Percentiles rank a stretch among this genome's conserved stretches.
Conservation (phyloP, 2,329 filamentous ascomycete species). For the Cladosporium sp. region DNA sequence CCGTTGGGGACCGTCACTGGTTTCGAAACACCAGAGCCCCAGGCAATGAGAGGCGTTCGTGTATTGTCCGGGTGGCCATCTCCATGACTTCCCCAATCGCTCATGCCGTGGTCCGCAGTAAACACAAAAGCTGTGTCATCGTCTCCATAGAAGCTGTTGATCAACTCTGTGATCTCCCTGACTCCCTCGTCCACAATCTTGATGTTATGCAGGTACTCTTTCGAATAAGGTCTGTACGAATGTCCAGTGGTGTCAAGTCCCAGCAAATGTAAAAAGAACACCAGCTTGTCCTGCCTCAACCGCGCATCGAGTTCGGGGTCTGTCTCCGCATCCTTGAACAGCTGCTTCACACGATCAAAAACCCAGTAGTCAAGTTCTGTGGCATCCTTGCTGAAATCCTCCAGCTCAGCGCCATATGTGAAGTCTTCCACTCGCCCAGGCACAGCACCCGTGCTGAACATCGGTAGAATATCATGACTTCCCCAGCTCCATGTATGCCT, state of each 20-base stretch:
- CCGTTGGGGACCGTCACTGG: slow-evolving; percentile 56
- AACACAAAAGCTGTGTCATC: slow-evolving; percentile 91
- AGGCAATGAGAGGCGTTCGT: slow-evolving; percentile 82
- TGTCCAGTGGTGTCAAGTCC: slow-evolving; percentile 91
- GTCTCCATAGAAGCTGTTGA: slow-evolving; percentile 77
- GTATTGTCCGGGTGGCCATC: slow-evolving; percentile 98
- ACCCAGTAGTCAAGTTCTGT: slow-evolving; percentile 86
- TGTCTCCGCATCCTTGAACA: slow-evolving; percentile 74
- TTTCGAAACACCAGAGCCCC: slow-evolving; percentile 84
- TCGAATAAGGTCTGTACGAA: slow-evolving; percentile 80
- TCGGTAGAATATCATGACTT: slow-evolving; percentile 91
- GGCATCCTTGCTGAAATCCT: slow-evolving; percentile 84
- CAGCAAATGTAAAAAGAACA: slow-evolving; percentile 92
- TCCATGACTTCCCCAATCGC: slow-evolving; percentile 97
- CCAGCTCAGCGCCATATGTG: slow-evolving; percentile 75
- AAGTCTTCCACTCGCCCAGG: slow-evolving; percentile 83
- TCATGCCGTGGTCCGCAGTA: slow-evolving; percentile 98
- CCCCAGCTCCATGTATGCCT: slow-evolving; percentile 99
- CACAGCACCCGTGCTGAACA: slow-evolving; percentile 92
- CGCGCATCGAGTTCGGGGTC: slow-evolving; percentile 70
- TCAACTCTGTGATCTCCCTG: slow-evolving; percentile 71
- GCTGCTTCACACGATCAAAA: slow-evolving; percentile 83
- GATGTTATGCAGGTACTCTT: slow-evolving; percentile 91
- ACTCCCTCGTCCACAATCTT: slow-evolving; percentile 90
- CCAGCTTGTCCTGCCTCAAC: slow-evolving; percentile 75